Evolutionary conservation across 1,284 basidiomycete genomes (phyloP), one percentile per base, ranked within the genome.

Genomic region (Cryptococcus sp.): DNA sequence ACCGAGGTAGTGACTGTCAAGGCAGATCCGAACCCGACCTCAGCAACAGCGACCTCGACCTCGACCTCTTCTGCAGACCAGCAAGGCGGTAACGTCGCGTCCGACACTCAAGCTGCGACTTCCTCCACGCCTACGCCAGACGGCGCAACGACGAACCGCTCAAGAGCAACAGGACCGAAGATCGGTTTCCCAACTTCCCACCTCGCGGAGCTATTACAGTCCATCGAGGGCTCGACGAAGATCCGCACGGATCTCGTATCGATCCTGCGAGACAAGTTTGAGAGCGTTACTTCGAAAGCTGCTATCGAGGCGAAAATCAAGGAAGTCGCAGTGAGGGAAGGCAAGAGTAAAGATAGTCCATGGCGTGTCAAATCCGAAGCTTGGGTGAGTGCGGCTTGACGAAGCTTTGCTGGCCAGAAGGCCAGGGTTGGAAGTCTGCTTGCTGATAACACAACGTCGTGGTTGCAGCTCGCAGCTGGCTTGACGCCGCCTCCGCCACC

Each of bases 271-370:
- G 61, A 59, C 1, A 65, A 67, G 11, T 78, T 78, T 55, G 70
- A 69, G 17, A 59, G 49, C 13, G 66, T 76, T 15, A 62, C 75
- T 13, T 70, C 74, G n/a, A 78, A 78, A 53, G 70, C 64, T n/a
- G 74, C 75, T 3, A 77, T 79, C 42, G 76, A 76, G 56, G 65
- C 65, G 20, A 77, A 76, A 61, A 50, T 79, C 23, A 71, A 69
- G 31, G 75, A 77, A 49, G 74, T 76, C 3, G 76, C 78, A 0
- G 60, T 66, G 1, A 68, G 71, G 25, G 67, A 73, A 48, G 73
- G 71, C 11, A 75, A 72, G 60, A 61, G 60, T 27, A 73, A 74
- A 58, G 74, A 74, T 42, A 66, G 60, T 39, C 57, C 56, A 46
- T 78, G 77, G 78, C 70, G 57, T 13, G 73, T 79, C 22, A 72